These are phyloP conservation scores for Cutaneotrichosporon cavernicola DNA, from an alignment of 1,284 basidiomycete genomes.

Conservation along the genomic window DNA sequence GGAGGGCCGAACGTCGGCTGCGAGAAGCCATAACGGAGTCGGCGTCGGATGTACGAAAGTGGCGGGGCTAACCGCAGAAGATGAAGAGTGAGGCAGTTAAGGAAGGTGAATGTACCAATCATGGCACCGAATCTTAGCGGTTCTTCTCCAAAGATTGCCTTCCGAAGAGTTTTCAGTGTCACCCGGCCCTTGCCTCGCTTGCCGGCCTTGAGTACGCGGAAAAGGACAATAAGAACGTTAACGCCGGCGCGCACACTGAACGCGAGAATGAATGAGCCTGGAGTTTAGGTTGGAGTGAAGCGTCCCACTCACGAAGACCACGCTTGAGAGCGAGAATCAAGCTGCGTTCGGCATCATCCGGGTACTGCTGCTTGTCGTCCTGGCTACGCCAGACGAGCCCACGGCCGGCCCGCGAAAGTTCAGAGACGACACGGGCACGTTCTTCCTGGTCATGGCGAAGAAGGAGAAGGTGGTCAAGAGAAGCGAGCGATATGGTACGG, in stretches of 20 bases:
- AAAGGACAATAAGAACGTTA: conserved; percentile 71
- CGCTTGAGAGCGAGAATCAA: conserved; percentile 71
- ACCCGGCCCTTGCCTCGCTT: conserved; percentile 34
- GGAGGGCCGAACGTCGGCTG: conserved; percentile 48
- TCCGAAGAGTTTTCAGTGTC: conserved; percentile 64
- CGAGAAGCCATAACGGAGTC: conserved; percentile 36
- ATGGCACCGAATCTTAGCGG: conserved; percentile 78
- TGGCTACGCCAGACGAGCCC: conserved; percentile 74
- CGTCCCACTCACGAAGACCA: conserved; percentile 65
- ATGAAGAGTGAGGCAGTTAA: conserved; percentile 82
- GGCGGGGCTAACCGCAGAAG: conserved; percentile 71
- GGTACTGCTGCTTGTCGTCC: conserved; percentile 70
- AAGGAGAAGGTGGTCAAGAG: conserved; percentile 44
- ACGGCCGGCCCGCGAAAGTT: conserved; percentile 37
- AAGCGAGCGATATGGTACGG: conserved; percentile 52
- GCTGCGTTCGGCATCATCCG: conserved; percentile 68
- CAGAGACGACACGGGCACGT: conserved; percentile 40
- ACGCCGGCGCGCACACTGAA: conserved; percentile 76
- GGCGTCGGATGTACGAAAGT: conserved; percentile 55
- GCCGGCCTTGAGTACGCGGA: conserved; percentile 59
- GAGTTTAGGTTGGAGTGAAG: conserved; percentile 8
- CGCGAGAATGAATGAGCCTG: conserved; percentile 74
- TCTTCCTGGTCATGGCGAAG: conserved; percentile 38
- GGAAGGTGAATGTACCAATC: conserved; percentile 71
- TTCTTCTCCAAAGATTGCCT: conserved; percentile 75